Evolutionary conservation across 179 eudicot genomes (phyloP).

Genomic region (Actinidia chinensis): DNA sequence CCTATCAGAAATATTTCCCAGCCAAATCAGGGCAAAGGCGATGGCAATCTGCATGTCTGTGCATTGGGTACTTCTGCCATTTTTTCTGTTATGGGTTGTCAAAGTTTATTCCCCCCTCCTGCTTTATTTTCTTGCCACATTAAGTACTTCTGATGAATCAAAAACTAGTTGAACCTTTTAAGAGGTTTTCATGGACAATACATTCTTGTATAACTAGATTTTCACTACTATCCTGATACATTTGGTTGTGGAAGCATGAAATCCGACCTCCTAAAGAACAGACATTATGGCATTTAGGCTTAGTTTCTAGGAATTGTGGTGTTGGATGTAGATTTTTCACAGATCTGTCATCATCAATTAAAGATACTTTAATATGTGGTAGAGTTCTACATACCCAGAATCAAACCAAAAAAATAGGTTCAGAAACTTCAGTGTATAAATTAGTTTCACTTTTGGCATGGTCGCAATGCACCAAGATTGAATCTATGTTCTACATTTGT

Average conservation of each 20-base stretch:
- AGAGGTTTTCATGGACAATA: background rate
- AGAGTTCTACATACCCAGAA: too few relatives aligned
- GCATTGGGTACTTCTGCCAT: constrained; percentile 70
- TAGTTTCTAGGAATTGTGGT: background rate
- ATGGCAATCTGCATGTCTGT: constrained; percentile 94
- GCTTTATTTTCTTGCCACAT: background rate
- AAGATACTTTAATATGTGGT: background rate
- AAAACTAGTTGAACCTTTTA: background rate
- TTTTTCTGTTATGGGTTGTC: background rate
- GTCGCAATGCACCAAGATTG: too few relatives aligned
- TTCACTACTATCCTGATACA: background rate
- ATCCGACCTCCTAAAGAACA: background rate
- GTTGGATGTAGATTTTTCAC: background rate
- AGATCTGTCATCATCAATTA: background rate
- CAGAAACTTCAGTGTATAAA: too few relatives aligned
- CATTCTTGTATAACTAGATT: background rate
- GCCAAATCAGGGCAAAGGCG: constrained; percentile 85
- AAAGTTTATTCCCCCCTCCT: background rate
- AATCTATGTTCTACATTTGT: too few relatives aligned
- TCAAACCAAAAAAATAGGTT: too few relatives aligned
- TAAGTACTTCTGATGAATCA: background rate
- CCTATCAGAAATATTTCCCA: constrained; percentile 79
- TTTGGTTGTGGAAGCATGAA: background rate
- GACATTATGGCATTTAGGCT: background rate
- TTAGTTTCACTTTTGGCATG: too few relatives aligned